Base-by-base conservation (phyloP, 2,329 filamentous ascomycete genomes). In the Colletotrichum aenigma region DNA sequence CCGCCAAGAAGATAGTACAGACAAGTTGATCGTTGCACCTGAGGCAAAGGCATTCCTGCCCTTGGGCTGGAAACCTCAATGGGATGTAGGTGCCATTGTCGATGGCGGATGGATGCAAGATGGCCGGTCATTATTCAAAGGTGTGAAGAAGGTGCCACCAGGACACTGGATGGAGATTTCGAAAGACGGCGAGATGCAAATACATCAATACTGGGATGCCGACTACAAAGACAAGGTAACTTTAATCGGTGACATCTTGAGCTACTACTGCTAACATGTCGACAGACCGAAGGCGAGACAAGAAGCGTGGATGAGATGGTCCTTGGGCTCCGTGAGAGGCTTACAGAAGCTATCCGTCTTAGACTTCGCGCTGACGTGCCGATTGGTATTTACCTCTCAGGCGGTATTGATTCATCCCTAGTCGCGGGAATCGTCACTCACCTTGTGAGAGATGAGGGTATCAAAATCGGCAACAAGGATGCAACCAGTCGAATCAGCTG, bases 351-450 rank as follows among this genome's bases (percentile, higher is more conserved):
- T 0, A 83, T 92, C 7, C 85, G 85, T 7, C 77, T 90, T 10
- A 86, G 90, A 15, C 82, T 92, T 7, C 85, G 87, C 21, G 90
- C 90, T 1, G 91, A 92, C 79, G 90, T 92, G 0, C 89, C 89
- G 0, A 83, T 92, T 4, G 91, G 89, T 2, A 83, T 92, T 61
- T 91, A 90, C 71, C 83, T 92, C 0, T 89, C 86, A 13, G 90
- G 91, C 3, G 91, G 91, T 1, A 87, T 92, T 55, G 90, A 92
- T 79, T 91, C 89, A 0, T 91, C 90, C 0, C 84, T 86, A 1
- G 81, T 92, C 16, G 90, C 90, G 4, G 90, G 90, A 2, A 91
- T 92, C 78, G 87, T 88, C 2, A 87, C 86, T 0, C 84, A 91
- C 74, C 83, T 92, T 3, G 84, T 87, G 7, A 83, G 85, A 58